Conservation (phyloP, 257 asterid species). For the Verbascum thapsus region DNA sequence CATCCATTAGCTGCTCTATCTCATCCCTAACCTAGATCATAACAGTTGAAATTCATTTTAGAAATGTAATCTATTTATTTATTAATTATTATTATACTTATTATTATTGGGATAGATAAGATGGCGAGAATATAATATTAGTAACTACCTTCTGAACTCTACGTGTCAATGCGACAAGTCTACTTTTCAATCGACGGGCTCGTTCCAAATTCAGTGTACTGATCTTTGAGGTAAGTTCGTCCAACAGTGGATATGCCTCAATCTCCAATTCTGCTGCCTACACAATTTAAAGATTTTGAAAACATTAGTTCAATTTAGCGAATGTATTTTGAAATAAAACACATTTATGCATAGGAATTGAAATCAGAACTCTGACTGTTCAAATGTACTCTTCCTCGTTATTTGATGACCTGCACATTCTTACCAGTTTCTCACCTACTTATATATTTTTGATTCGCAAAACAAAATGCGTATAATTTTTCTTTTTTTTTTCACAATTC, state of each 20-base stretch:
- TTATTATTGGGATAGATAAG: too few species aligned
- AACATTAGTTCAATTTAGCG: too few species aligned
- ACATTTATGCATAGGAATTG: slow-evolving; percentile 6
- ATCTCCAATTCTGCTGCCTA: slow-evolving; percentile 98
- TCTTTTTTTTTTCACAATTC: neutral
- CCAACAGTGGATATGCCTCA: slow-evolving; percentile 97
- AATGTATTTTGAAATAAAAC: slow-evolving; percentile 2
- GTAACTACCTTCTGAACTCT: slow-evolving; percentile 90
- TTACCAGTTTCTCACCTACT: slow-evolving; percentile 19
- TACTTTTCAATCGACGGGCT: slow-evolving; percentile 92
- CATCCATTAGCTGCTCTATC: slow-evolving; percentile 98
- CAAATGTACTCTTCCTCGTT: neutral
- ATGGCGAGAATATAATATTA: slow-evolving; percentile 22
- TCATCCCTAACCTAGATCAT: slow-evolving; percentile 93
- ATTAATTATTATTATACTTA: too few species aligned
- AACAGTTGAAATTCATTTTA: slow-evolving; percentile 20
- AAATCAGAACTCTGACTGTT: slow-evolving; percentile 4
- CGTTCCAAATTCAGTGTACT: slow-evolving; percentile 94
- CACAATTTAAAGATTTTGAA: slow-evolving; percentile 30
- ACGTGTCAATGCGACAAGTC: slow-evolving; percentile 95
- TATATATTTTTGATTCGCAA: neutral
- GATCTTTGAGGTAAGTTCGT: slow-evolving; percentile 95
- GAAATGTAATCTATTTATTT: too few species aligned
- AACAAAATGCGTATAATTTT: neutral
- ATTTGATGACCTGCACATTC: too few species aligned